Evolutionary conservation across 345 rosid genomes (phyloP), one percentile per base, ranked within the genome.

Genomic region (Citrus inodora): DNA sequence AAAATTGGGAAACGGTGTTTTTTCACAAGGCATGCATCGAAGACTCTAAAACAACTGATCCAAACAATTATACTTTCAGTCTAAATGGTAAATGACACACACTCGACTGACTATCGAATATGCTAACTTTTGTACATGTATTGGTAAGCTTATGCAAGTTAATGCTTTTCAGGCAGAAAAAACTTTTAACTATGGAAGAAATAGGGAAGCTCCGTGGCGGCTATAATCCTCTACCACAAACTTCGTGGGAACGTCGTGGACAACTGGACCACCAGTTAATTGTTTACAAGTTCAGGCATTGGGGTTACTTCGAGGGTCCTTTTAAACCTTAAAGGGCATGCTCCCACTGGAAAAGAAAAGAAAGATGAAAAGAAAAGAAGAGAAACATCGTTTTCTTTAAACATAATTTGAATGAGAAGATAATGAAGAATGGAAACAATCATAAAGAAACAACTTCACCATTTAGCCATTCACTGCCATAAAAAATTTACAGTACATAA

Each of bases 261-360:
- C 37, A 35, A 35, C 37, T 35, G 93, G 95, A 1, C 93, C 93
- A 2, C 93, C 92, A 0, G 40, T 40, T 65, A 86, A 86, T 91
- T 22, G 77, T 76, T 1, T 91, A 83, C 88, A 91, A 91, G 88
- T 89, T 91, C 87, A 87, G 95, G 81, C 93, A 89, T 83, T 89
- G 95, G 90, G 95, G 89, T 27, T 83, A 82, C 58, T 87, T 80
- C 92, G 95, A 88, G 72, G 95, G 95, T 59, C 93, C 95, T 73
- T 91, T 32, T 32, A 28, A 28, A 28, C 28, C 1, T 88, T 84
- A 90, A 89, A 78, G 92, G 91, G 37, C 81, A 86, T 61, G 82
- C 88, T 22, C 90, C 94, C 1, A 89, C 27, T 25, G 27, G 27
- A 25, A 25, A 64, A 30, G 40, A 65, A 19, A 32, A 65, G 24